A percentile compares a stretch with the other conserved stretches of the same genome.
Conservation (phyloP, 2,329 filamentous ascomycete genomes). For the Colletotrichum chlorophyti region DNA sequence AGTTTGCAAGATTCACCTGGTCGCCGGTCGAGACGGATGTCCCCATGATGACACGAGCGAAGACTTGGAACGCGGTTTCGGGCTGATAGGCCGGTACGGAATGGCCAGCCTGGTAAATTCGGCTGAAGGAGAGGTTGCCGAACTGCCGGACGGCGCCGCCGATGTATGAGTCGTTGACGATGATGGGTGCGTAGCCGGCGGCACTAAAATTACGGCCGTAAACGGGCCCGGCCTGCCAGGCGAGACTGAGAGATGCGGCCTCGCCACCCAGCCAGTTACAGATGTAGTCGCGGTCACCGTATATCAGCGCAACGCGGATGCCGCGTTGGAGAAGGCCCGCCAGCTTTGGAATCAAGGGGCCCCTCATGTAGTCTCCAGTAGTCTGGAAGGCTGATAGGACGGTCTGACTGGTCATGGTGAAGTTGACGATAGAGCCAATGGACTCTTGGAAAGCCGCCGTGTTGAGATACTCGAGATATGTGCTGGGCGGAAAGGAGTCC, state of each 20-base stretch:
- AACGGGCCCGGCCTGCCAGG: constrained; percentile 50
- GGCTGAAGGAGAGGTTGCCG: constrained; percentile 74
- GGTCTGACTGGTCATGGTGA: constrained; percentile 54
- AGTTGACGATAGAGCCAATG: constrained; percentile 66
- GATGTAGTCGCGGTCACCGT: constrained; percentile 69
- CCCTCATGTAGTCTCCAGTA: constrained; percentile 69
- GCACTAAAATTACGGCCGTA: constrained; percentile 64
- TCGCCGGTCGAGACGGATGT: constrained; percentile 63
- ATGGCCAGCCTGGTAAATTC: constrained; percentile 72
- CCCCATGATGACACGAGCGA: constrained; percentile 64
- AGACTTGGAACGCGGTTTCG: constrained; percentile 64
- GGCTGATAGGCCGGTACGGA: constrained; percentile 68
- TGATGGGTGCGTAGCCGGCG: constrained; percentile 76
- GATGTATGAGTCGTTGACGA: constrained; percentile 71
- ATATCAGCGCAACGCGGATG: constrained; percentile 74
- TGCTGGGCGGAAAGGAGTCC: constrained; percentile 68
- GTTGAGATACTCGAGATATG: constrained; percentile 71
- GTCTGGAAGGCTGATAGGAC: constrained; percentile 54
- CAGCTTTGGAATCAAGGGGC: constrained; percentile 64
- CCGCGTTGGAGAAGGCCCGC: constrained; percentile 66
- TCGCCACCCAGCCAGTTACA: constrained; percentile 80
- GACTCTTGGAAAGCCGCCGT: constrained; percentile 59
- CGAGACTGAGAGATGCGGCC: constrained; percentile 70
- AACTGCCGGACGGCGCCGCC: constrained; percentile 79
- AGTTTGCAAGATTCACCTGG: constrained; percentile 56